Conservation (phyloP, 164 flowering plant species). For the Vitis riparia region DNA sequence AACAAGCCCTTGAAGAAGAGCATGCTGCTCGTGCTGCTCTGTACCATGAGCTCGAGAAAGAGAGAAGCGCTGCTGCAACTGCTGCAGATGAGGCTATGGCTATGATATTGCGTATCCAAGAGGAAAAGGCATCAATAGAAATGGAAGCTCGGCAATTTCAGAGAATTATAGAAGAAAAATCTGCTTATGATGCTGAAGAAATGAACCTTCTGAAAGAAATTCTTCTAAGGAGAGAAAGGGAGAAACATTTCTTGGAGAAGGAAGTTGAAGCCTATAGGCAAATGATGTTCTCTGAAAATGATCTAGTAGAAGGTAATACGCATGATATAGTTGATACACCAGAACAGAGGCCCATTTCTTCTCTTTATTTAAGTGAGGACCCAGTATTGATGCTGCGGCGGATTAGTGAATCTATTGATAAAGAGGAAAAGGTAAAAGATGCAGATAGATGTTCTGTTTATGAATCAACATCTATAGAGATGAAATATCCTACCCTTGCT, state of each 20-base stretch:
- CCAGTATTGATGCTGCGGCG: conserved; percentile 41
- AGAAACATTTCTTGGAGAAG: conserved; percentile 76
- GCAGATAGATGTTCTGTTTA: conserved; percentile 11
- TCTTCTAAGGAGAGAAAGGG: conserved; percentile 73
- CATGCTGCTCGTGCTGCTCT: conserved; percentile 56
- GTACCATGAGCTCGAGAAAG: conserved; percentile 77
- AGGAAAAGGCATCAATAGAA: conserved; percentile 86
- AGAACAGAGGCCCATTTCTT: conserved; percentile 12
- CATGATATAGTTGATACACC: conserved; percentile 14
- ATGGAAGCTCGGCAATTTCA: conserved; percentile 90
- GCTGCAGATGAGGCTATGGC: conserved; percentile 98
- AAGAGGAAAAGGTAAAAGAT: conserved; percentile 26
- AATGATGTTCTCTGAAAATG: conserved; percentile 32
- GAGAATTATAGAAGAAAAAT: conserved; percentile 83
- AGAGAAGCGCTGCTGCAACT: conserved; percentile 86
- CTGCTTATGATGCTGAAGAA: conserved; percentile 86
- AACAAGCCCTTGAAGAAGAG: conserved; percentile 71
- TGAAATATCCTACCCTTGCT: conserved; percentile 11
- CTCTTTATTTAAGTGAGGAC: conserved; percentile 38
- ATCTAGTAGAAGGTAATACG: conserved; percentile 28
- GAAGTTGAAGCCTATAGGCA: conserved; percentile 79
- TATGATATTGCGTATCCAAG: conserved; percentile 88
- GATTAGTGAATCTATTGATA: conserved; percentile 36
- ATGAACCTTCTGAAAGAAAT: conserved; percentile 89
- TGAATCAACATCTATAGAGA: conserved; percentile 19